Evolutionary conservation across 2,329 filamentous ascomycete genomes (phyloP).

Genomic region (Penicillium sp.): DNA sequence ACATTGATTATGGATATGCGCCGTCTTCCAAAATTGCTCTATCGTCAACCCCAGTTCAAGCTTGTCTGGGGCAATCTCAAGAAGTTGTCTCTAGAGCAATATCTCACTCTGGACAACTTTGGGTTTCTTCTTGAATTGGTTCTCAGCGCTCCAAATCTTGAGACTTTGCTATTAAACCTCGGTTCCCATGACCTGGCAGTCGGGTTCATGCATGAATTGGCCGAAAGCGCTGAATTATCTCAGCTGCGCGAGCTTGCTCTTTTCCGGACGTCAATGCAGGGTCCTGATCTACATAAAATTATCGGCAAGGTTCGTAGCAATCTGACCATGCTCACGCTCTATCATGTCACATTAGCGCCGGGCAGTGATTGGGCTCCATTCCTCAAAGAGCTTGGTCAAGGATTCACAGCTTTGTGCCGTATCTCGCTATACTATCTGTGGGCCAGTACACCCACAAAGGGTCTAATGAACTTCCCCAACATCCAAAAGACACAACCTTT

Average conservation of each 20-base stretch:
- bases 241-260: constrained; percentile 21
- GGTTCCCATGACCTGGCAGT: constrained; percentile 24
- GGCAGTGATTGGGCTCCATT: constrained; percentile 18
- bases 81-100: constrained; percentile 25
- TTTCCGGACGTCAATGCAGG: constrained; percentile 20
- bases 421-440: constrained; percentile 27
- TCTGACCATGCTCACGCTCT: constrained; percentile 17
- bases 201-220: constrained; percentile 27
- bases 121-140: constrained; percentile 26
- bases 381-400: constrained; percentile 13
- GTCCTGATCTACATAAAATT: constrained; percentile 17
- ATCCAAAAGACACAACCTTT: constrained; percentile 12
- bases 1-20: constrained; percentile 30
- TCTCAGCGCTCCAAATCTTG: constrained; percentile 23
- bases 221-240: constrained; percentile 18
- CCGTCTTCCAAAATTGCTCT: constrained; percentile 26
- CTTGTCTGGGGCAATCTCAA: constrained; percentile 22
- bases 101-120: constrained; percentile 27
- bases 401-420: constrained; percentile 10
- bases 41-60: constrained; percentile 24
- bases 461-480: constrained; percentile 21
- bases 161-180: constrained; percentile 20
- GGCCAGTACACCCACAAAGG: constrained; percentile 17
- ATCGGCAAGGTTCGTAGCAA: constrained; percentile 11
- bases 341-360: constrained; percentile 19